phyloP scores from a whole-genome alignment of 192 early-diverging fungal genomes.

The Coemansia sp. region DNA sequence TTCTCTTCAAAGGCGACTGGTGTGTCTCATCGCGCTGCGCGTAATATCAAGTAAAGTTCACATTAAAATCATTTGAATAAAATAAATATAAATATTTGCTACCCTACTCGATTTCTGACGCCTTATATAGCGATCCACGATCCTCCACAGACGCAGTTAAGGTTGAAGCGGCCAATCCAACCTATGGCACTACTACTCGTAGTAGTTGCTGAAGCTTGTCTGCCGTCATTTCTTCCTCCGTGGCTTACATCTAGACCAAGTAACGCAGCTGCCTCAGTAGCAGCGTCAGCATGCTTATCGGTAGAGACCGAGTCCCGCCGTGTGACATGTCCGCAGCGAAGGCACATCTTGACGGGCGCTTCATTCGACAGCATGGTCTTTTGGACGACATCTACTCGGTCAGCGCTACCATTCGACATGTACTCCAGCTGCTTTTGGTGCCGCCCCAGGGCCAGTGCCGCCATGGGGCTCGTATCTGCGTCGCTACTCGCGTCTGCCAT shows the following conservation, averaged over 20 bases:
- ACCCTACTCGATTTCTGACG: background rate
- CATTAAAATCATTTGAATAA: background rate
- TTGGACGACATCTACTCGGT: constrained; percentile 47
- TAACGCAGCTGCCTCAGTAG: background rate
- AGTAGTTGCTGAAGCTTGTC: background rate
- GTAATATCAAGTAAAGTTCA: constrained; percentile 27
- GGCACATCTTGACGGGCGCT: constrained; percentile 29
- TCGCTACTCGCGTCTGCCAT: background rate
- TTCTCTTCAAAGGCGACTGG: constrained; percentile 33
- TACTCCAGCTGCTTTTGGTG: constrained; percentile 19
- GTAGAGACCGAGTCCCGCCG: constrained; percentile 9
- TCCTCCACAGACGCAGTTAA: constrained; percentile 50
- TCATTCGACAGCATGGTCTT: constrained; percentile 45
- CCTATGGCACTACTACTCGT: background rate
- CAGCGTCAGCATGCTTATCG: background rate
- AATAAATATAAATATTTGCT: background rate
- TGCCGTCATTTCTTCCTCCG: background rate
- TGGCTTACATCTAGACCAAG: background rate
- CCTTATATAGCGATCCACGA: constrained; percentile 41
- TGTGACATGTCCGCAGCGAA: constrained; percentile 49
- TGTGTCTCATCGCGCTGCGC: constrained; percentile 31
- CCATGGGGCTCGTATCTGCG: background rate
- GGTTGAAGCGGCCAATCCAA: constrained; percentile 42
- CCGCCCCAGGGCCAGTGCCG: constrained; percentile 9
- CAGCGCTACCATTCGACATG: constrained; percentile 14